Base-by-base conservation (phyloP, 2,329 filamentous ascomycete genomes). In the Huntiella moniliformis region DNA sequence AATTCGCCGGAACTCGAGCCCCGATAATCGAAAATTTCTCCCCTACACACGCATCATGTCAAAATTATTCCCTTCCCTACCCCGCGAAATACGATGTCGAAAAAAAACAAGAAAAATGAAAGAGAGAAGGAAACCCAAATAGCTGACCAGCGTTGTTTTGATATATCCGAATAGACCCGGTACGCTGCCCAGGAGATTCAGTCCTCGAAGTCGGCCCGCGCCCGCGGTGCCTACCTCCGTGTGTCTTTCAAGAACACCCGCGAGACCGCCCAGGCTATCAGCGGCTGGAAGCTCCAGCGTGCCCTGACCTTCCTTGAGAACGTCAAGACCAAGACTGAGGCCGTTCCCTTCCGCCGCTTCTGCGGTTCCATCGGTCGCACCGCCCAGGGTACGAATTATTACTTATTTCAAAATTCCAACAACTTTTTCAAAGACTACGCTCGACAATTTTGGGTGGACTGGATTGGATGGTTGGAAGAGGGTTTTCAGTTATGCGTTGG, bases 181-280 rank as follows among this genome's bases (percentile, higher is more conserved):
- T 95, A 95, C 86, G 85, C 85, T 70, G 82, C 82, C 65, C 83
- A 79, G 63, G 76, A 86, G 66, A 88, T 92, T 66, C 73, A 81
- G 61, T 71, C 79, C 67, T 75, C 79, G 60, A 95, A 94, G 78
- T 93, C 84, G 72, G 91, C 91, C 69, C 85, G 88, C 74, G 82
- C 88, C 65, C 87, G 91, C 71, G 91, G 92, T 70, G 86, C 87
- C 67, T 98, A 96, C 77, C 83, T 98, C 61, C 86, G 91, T 66
- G 88, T 96, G 60, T 93, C 84, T 60, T 98, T 95, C 84, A 98
- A 98, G 82, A 98, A 98, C 81, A 98, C 91, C 66, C 86, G 91
- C 64, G 92, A 98, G 77, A 95, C 88, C 57, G 91, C 92, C 56
- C 91, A 96, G 76, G 87, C 87, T 62, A 94, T 98, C 79, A 96